Base-by-base conservation (phyloP, 2,329 filamentous ascomycete species). In the Zymoseptoria passerinii region DNA sequence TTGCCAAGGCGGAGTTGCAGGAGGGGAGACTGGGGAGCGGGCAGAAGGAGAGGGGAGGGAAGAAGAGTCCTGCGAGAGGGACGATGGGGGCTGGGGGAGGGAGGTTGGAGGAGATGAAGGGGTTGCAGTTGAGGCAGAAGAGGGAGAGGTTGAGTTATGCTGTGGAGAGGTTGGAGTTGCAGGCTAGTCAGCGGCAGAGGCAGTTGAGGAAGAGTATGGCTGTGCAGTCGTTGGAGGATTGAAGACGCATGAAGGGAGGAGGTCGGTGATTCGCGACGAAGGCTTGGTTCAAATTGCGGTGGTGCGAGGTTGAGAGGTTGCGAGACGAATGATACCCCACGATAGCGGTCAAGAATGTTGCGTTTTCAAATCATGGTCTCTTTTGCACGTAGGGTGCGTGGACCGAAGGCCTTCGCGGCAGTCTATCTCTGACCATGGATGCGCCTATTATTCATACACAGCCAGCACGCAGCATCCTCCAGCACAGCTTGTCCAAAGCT, bases 81-180 rank as follows among this genome's bases (percentile, higher is more conserved):
- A 58, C 58, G 19, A 58, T 57, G 10, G 63, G 58, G 61, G 69
- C 56, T 64, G 75, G 63, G 57, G 66, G 72, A 58, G 76, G 72
- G 40, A 73, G 73, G 54, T 75, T 82, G 68, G 79, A 83, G 58
- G 78, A 81, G 58, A 62, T 78, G 65, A 83, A 82, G 67, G 77
- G 90, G 61, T 84, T 83, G 67, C 86, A 88, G 63, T 74, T 94
- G 58, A 79, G 83, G 58, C 89, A 91, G 77, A 87, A 90, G 74
- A 92, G 90, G 74, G 90, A 95, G 73, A 83, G 90, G 53, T 75
- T 96, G 66, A 86, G 89, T 71, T 96, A 95, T 76, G 87, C 89
- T 28, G 89, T 96, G 18, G 90, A 94, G 71, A 81, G 91, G 61
- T 74, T 96, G 64, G 89, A 94, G 77, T 71, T 96, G 67, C 90